Evolutionary conservation across 2,329 filamentous ascomycete genomes (phyloP).

Genomic region (Dactylellina drechsleri): DNA sequence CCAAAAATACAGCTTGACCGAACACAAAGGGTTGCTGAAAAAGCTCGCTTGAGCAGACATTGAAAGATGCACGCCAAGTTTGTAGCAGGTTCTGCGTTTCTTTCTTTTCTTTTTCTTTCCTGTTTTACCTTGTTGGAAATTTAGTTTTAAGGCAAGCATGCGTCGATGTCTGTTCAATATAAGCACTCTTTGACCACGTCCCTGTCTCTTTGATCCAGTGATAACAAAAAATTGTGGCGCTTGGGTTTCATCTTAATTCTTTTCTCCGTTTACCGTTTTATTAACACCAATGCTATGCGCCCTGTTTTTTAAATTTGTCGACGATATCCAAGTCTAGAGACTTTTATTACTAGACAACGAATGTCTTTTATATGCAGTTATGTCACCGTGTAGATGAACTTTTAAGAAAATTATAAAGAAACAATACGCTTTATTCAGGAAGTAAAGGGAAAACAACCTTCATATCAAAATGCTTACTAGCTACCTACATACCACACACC

Average conservation of each 20-base stretch:
- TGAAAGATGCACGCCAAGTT: slow-evolving; percentile 33
- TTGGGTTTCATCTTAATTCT: slow-evolving; percentile 21
- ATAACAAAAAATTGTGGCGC: slow-evolving; percentile 41
- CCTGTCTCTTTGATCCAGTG: slow-evolving; percentile 15
- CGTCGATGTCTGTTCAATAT: slow-evolving; percentile 51
- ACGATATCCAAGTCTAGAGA: neutral
- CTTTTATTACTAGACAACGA: slow-evolving; percentile 14
- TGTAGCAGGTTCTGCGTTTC: slow-evolving; percentile 54
- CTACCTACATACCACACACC: slow-evolving; percentile 53
- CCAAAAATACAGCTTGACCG: neutral
- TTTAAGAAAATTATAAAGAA: too few relatives aligned
- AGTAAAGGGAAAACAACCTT: neutral
- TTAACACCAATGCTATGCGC: too few relatives aligned
- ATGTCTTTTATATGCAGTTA: slow-evolving; percentile 22
- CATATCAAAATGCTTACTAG: slow-evolving; percentile 6
- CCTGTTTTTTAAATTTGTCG: too few relatives aligned
- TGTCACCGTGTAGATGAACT: slow-evolving; percentile 9
- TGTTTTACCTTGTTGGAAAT: slow-evolving; percentile 23
- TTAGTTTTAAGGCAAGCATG: slow-evolving; percentile 42
- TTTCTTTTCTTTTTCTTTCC: slow-evolving; percentile 21
- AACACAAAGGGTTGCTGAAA: slow-evolving; percentile 7
- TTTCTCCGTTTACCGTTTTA: neutral
- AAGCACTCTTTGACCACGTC: neutral
- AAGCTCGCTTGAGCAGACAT: slow-evolving; percentile 28
- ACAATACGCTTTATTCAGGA: neutral